These are phyloP conservation scores for Apiospora phragmitis DNA, from an alignment of 2,329 filamentous ascomycete species.

Conservation along the genomic window DNA sequence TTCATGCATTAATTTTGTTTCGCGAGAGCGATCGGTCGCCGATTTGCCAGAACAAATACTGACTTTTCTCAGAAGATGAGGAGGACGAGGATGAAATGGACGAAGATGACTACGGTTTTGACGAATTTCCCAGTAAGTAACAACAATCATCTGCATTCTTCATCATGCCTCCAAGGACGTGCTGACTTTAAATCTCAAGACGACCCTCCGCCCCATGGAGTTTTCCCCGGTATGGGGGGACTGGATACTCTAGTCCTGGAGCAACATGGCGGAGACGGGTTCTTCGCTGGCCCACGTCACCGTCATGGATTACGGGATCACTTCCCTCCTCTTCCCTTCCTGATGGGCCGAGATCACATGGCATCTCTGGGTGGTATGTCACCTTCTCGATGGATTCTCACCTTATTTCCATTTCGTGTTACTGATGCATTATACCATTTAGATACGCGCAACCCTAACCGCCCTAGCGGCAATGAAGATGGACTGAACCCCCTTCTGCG, in stretches of 20 bases:
- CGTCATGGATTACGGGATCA: constrained; percentile 57
- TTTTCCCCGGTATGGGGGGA: constrained; percentile 44
- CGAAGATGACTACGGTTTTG: constrained; percentile 65
- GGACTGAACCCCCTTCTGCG: constrained; percentile 85
- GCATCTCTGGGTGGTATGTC: constrained; percentile 28
- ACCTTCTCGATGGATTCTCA: neutral
- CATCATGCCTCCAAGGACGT: neutral
- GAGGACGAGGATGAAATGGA: constrained; percentile 71
- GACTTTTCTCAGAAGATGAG: constrained; percentile 40
- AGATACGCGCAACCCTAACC: constrained; percentile 42
- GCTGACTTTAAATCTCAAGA: constrained; percentile 28
- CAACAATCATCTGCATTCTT: neutral
- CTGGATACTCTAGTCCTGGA: constrained; percentile 60
- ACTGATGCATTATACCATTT: constrained; percentile 11
- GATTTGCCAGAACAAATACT: neutral
- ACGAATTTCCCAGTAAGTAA: constrained; percentile 57
- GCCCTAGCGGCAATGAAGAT: constrained; percentile 68
- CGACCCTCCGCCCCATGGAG: constrained; percentile 45
- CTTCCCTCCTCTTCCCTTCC: constrained; percentile 49
- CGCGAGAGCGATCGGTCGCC: neutral
- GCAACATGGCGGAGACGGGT: constrained; percentile 22
- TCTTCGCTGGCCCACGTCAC: constrained; percentile 47
- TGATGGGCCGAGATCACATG: constrained; percentile 32
- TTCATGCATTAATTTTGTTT: neutral
- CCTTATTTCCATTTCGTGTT: neutral